Evolutionary conservation across 2,329 filamentous ascomycete species (phyloP), one percentile per base, ranked within the genome.

Genomic region (Trichoderma sp.): DNA sequence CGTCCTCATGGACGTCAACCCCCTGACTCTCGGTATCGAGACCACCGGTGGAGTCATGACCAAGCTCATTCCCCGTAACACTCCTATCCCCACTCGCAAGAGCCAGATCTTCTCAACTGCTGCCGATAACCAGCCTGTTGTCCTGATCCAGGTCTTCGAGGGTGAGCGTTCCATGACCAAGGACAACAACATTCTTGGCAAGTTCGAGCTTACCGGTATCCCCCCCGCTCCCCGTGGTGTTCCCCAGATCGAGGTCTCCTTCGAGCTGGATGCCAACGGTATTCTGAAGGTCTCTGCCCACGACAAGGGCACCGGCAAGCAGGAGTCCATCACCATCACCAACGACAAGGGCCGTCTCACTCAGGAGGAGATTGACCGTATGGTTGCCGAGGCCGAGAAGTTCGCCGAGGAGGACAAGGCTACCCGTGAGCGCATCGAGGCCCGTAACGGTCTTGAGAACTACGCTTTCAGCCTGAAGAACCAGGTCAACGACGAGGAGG

Each of bases 391-490:
- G 85, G 96, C 96, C 71, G 96, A 98, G 89, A 93, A 97, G 86
- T 98, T 94, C 81, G 96, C 96, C 79, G 96, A 99, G 83, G 96
- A 98, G 85, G 96, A 99, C 87, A 98, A 98, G 90, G 94, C 94
- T 73, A 96, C 93, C 78, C 93, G 94, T 80, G 93, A 96, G 86
- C 94, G 94, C 85, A 97, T 99, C 76, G 94, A 97, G 86, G 91
- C 94, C 76, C 92, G 95, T 80, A 98, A 99, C 84, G 89, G 91
- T 76, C 92, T 99, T 72, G 96, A 99, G 90, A 98, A 98, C 90
- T 99, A 98, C 85, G 94, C 94, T 76, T 98, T 97, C 89, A 95
- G 88, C 86, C 87, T 99, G 77, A 98, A 98, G 92, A 98, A 97
- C 92, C 96, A 98, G 87, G 91, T 94, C 86, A 95, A 94, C 82